These are phyloP conservation scores for Populus pruinosa DNA, from an alignment of 345 rosid genomes.

Conservation along the genomic window DNA sequence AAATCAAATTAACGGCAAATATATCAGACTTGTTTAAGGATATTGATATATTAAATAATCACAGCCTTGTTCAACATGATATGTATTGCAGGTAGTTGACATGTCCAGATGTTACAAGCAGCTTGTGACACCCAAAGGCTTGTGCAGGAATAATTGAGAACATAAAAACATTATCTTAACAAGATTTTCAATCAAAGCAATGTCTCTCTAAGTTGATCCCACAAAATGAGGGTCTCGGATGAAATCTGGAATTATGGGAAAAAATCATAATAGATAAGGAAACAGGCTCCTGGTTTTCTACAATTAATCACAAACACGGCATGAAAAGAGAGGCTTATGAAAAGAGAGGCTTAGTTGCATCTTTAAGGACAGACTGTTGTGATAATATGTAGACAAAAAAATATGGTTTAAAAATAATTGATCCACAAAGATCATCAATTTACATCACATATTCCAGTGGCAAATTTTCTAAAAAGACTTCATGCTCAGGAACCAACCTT, in stretches of 20 bases:
- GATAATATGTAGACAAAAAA: neutral
- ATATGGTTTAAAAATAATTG: neutral
- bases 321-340: neutral
- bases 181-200: neutral
- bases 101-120: neutral
- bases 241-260: neutral
- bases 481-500: conserved; percentile 46
- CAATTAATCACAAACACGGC: neutral
- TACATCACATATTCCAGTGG: neutral
- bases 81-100: neutral
- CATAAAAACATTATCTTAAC: neutral
- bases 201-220: neutral
- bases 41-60: neutral
- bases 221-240: neutral
- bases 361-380: neutral
- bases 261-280: neutral
- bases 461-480: neutral
- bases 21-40: neutral
- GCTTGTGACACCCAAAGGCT: neutral
- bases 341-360: neutral
- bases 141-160: neutral
- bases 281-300: neutral
- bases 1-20: conserved; percentile 1
- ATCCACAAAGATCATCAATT: neutral
- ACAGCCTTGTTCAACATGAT: neutral